Evolutionary conservation across 2,329 filamentous ascomycete genomes (phyloP).

Genomic region (Colletotrichum sp.): DNA sequence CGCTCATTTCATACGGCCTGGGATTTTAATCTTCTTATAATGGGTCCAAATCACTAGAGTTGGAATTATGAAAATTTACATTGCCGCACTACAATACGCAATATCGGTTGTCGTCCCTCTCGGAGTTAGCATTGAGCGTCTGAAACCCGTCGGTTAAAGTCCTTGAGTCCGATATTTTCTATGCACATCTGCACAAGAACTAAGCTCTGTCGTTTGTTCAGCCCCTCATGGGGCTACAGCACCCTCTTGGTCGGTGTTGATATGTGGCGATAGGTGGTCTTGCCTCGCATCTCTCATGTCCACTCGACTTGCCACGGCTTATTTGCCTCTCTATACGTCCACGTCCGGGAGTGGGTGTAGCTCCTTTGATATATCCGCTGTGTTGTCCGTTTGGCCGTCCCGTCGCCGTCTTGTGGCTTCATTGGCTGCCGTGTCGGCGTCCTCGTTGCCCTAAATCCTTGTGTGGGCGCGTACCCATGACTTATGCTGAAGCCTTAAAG

Average conservation of each 20-base stretch:
- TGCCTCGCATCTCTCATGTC: neutral
- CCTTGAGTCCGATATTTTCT: neutral
- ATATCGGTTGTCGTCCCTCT: neutral
- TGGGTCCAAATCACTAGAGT: neutral
- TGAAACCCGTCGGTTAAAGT: neutral
- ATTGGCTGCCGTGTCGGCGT: neutral
- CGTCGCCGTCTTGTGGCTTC: neutral
- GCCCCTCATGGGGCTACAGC: neutral
- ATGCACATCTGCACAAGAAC: neutral
- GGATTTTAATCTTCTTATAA: rapidly evolving
- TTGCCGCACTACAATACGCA: neutral
- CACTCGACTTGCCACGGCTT: neutral
- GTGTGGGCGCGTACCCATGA: neutral
- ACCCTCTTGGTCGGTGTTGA: neutral
- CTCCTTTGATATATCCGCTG: neutral
- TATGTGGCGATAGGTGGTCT: neutral
- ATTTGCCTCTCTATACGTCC: neutral
- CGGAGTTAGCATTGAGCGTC: neutral
- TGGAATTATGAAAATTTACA: neutral
- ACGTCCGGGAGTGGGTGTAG: neutral
- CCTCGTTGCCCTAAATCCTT: neutral
- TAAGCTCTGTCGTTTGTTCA: neutral
- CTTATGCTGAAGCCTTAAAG: neutral
- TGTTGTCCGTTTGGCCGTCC: neutral
- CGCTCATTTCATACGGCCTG: neutral